Percentiles rank a stretch among this genome's conserved stretches.
These are phyloP conservation scores for Mucor lusitanicus DNA, from an alignment of 371 early-diverging fungal species.

Conservation along the genomic window DNA sequence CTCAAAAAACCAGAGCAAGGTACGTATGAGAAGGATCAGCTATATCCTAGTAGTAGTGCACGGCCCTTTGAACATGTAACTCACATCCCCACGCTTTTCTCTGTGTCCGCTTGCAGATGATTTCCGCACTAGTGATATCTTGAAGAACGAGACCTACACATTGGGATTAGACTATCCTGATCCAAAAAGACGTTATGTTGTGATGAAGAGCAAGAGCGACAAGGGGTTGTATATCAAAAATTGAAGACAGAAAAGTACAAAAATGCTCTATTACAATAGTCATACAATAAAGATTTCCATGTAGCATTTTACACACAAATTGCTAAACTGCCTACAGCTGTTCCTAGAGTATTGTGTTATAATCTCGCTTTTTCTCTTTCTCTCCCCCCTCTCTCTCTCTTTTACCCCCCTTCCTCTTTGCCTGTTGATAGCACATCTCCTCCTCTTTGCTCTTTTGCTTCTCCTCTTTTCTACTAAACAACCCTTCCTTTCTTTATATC, in stretches of 20 bases:
- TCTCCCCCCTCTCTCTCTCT: constrained; percentile 1
- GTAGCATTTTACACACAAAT: background rate
- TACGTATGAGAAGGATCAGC: constrained; percentile 18
- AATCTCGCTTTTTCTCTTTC: background rate
- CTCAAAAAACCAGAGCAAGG: constrained; percentile 22
- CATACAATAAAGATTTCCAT: background rate
- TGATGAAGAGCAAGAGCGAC: background rate
- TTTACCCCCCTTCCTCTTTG: background rate
- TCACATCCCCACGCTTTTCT: constrained; percentile 41
- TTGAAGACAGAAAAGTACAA: constrained; percentile 3
- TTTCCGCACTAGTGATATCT: constrained; percentile 12
- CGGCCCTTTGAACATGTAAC: constrained; percentile 21
- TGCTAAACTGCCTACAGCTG: constrained; percentile 8
- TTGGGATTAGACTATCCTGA: constrained; percentile 11
- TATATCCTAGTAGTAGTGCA: constrained; percentile 17
- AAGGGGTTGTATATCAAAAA: constrained; percentile 12
- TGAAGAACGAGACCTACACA: background rate
- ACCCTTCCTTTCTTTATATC: too few species aligned
- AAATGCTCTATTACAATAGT: background rate
- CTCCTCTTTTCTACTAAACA: too few species aligned
- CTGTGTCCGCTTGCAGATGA: constrained; percentile 19
- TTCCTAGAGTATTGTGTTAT: background rate
- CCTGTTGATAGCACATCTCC: background rate
- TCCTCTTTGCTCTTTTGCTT: background rate
- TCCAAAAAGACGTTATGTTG: background rate